Evolutionary conservation across 148 eudicot genomes (phyloP), one percentile per base, ranked within the genome.

Genomic region (Simmondsia chinensis): DNA sequence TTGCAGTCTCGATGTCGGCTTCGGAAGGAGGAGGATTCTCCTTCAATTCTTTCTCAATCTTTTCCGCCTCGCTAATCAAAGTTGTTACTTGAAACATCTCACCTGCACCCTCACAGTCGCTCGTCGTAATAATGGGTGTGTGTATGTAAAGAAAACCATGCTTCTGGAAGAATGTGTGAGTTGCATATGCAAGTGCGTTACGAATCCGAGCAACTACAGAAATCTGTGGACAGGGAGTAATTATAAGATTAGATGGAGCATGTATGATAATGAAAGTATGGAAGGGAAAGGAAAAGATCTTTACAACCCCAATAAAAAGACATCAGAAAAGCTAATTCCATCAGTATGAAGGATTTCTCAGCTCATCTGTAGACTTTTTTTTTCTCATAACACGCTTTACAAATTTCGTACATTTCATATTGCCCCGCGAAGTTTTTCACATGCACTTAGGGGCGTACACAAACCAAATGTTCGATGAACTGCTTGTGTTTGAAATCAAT

Each of bases 41-140:
- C 46, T 55, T 76, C 65, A 89, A 49, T 27, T 89, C 95, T 68
- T 79, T 81, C 74, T 81, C 97, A 29, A 79, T 21, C 63, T 48
- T 85, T 8, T 89, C 97, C 0, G 83, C 69, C 28, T 81, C 95
- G 12, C 20, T 85, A 34, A 89, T 69, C 60, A 89, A 52, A 7
- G 95, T 82, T 26, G 97, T 85, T 33, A 85, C 95, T 75, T 89
- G 97, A 61, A 89, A 89, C 93, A 82, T 85, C 76, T 89, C 97
- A 18, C 97, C 97, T 27, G 97, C 95, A 12, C 97, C 97, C 75
- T 89, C 97, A 68, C 97, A 89, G 50, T 89, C 97, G 61, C 95
- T 89, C 12, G 97, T 89, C 23, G 95, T 85, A 50, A 89, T 65
- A n/a, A 89, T 89, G 1, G 97, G 97, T 31, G 97, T 89, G 34